Conservation (phyloP, 164 flowering plant species). For the Vitis cinerea region DNA sequence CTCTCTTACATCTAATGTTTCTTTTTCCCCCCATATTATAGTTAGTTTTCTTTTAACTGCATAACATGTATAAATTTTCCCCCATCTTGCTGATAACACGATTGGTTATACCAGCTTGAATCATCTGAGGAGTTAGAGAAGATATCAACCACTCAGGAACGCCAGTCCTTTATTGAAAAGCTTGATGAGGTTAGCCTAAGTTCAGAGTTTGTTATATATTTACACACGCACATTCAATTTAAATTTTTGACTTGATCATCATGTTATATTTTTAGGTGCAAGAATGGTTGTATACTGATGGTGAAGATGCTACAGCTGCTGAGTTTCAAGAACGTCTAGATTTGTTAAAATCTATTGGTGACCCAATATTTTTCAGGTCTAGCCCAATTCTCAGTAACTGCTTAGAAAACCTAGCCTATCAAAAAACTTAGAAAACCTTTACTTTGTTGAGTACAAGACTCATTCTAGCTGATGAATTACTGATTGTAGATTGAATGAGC, state of each 20-base stretch:
- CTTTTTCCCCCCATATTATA: not conserved
- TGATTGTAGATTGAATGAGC: conserved; percentile 66
- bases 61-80: too few relatives aligned
- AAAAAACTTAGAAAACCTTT: too few relatives aligned
- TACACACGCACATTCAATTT: too few relatives aligned
- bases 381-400: not conserved
- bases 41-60: too few relatives aligned
- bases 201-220: too few relatives aligned
- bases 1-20: not conserved
- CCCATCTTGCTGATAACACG: conserved; percentile 1
- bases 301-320: conserved; percentile 87
- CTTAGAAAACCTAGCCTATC: too few relatives aligned
- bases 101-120: conserved; percentile 65
- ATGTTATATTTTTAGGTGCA: conserved; percentile 56
- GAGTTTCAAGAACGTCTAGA: conserved; percentile 75
- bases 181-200: conserved; percentile 71
- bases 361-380: conserved; percentile 91
- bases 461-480: conserved; percentile 5
- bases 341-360: conserved; percentile 70
- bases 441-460: not conserved
- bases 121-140: conserved; percentile 56
- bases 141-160: conserved; percentile 67
- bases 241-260: not conserved
- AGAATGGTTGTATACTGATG: conserved; percentile 97
- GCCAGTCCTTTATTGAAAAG: conserved; percentile 67